Percentiles rank a stretch among this genome's conserved stretches.
Conservation (phyloP, 179 eudicot species). For the Vitellaria paradoxa region DNA sequence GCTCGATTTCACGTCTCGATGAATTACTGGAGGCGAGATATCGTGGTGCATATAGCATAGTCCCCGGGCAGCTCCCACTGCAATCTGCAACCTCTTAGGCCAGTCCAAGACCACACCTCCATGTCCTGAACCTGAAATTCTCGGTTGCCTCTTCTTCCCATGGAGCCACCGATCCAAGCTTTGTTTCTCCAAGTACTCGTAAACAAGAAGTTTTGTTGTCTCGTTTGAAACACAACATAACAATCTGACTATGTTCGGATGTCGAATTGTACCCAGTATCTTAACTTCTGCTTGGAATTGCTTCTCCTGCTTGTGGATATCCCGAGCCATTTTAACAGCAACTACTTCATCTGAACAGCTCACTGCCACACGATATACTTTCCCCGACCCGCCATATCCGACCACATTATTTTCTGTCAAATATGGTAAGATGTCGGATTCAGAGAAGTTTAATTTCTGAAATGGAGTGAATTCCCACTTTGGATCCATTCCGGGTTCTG, state of each 20-base stretch:
- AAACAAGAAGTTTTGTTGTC: conserved; percentile 54
- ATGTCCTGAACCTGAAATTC: conserved; percentile 4
- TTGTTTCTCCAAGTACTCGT: conserved; percentile 59
- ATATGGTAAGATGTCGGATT: conserved; percentile 33
- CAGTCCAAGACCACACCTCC: conserved; percentile 39
- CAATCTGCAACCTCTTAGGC: conserved; percentile 64
- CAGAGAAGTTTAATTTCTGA: conserved; percentile 52
- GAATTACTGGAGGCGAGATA: conserved; percentile 57
- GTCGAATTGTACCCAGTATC: conserved; percentile 55
- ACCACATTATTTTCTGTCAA: conserved; percentile 50
- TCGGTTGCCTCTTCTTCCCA: conserved; percentile 14
- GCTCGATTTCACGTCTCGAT: conserved; percentile 71
- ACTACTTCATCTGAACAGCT: conserved; percentile 37
- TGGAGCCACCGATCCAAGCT: conserved; percentile 74
- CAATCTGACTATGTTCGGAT: conserved; percentile 59
- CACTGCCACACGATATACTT: conserved; percentile 44
- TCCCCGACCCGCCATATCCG: conserved; percentile 69
- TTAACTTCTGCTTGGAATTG: conserved; percentile 61
- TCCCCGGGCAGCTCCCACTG: conserved; percentile 65
- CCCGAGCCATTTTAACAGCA: conserved; percentile 67
- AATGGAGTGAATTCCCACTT: conserved; percentile 60
- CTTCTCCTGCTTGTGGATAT: conserved; percentile 29
- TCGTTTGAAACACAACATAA: conserved; percentile 56
- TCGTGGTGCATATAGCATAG: conserved; percentile 70
- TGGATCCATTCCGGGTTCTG: conserved; percentile 24